Percentiles rank a stretch among this genome's conserved stretches.
Evolutionary conservation across 768 basidiomycete genomes (phyloP).

Genomic region (Cystofilobasidium bisporidii): DNA sequence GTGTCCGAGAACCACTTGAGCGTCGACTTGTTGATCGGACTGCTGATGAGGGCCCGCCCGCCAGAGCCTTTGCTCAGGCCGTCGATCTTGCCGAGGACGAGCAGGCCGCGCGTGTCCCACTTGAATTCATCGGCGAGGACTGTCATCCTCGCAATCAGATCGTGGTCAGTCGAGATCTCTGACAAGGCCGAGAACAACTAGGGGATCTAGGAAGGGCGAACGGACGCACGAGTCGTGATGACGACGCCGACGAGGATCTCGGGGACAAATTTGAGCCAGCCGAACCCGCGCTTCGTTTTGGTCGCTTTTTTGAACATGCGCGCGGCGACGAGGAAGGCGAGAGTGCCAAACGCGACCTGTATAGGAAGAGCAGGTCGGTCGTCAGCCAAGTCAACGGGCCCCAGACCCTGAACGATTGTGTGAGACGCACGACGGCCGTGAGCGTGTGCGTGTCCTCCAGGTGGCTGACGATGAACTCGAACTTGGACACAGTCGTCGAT

Average conservation of each 20-base stretch:
- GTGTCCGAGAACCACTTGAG: slow-evolving; percentile 63
- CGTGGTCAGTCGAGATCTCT: neutral
- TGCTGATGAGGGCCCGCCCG: slow-evolving; percentile 40
- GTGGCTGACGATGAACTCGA: slow-evolving; percentile 60
- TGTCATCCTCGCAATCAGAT: slow-evolving; percentile 36
- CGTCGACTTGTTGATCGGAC: slow-evolving; percentile 59
- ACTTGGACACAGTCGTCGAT: slow-evolving; percentile 59
- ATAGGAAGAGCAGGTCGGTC: too few species aligned
- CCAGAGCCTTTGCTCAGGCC: slow-evolving; percentile 11
- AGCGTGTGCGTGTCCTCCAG: slow-evolving; percentile 46
- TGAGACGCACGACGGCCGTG: slow-evolving; percentile 52
- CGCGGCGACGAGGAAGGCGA: slow-evolving; percentile 56
- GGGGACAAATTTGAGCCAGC: slow-evolving; percentile 67
- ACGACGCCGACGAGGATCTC: slow-evolving; percentile 85
- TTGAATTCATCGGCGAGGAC: slow-evolving; percentile 58
- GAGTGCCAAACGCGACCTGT: slow-evolving; percentile 53
- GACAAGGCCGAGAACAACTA: slow-evolving; percentile 8
- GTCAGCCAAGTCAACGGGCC: too few species aligned
- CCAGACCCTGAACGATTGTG: too few species aligned
- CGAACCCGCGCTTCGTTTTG: slow-evolving; percentile 43
- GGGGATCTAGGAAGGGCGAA: too few species aligned
- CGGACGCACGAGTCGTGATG: slow-evolving; percentile 60
- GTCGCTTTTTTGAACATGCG: slow-evolving; percentile 41
- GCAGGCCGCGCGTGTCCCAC: slow-evolving; percentile 72
- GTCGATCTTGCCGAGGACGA: slow-evolving; percentile 69